A percentile compares a stretch with the other conserved stretches of the same genome.
Evolutionary conservation across 2,329 filamentous ascomycete species (phyloP).

Genomic region (Aspergillus sclerotialis): DNA sequence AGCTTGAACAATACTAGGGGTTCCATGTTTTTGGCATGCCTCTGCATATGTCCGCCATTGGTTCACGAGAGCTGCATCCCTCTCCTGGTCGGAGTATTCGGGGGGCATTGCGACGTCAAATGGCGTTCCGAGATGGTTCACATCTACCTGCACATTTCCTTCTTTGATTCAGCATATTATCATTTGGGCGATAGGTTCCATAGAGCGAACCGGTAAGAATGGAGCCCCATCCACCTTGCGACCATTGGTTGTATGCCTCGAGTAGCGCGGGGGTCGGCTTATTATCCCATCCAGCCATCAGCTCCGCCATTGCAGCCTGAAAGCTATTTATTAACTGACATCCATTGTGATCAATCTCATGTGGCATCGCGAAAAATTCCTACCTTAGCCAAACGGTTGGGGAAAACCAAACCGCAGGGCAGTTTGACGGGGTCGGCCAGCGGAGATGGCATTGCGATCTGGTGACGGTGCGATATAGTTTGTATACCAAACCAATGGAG

Average conservation of each 20-base stretch:
- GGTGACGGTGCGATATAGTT: no score
- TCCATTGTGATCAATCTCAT: background rate
- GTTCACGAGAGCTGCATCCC: slow-evolving; percentile 11
- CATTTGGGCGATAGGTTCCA: background rate
- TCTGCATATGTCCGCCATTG: slow-evolving; percentile 24
- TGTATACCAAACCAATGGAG: no score
- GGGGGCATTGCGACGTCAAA: slow-evolving; percentile 20
- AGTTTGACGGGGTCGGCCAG: slow-evolving; percentile 42
- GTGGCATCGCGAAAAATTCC: background rate
- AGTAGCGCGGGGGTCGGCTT: slow-evolving; percentile 39
- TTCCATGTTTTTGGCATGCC: slow-evolving; percentile 30
- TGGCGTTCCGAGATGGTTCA: slow-evolving; percentile 31
- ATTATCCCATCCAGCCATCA: slow-evolving; percentile 40
- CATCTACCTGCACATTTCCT: slow-evolving; percentile 40
- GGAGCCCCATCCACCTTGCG: slow-evolving; percentile 34
- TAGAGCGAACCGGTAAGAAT: slow-evolving; percentile 38
- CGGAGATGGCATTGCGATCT: slow-evolving; percentile 20
- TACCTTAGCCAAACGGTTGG: slow-evolving; percentile 48
- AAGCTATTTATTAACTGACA: slow-evolving; percentile 19
- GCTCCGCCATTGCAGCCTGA: slow-evolving; percentile 38
- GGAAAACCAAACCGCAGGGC: slow-evolving; percentile 49
- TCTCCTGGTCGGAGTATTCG: slow-evolving; percentile 18
- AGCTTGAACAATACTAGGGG: slow-evolving; percentile 38
- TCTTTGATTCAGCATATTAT: background rate
- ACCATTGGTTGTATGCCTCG: slow-evolving; percentile 48